phyloP scores from a whole-genome alignment of 148 eudicot genomes.

The Agrostemma githago region DNA sequence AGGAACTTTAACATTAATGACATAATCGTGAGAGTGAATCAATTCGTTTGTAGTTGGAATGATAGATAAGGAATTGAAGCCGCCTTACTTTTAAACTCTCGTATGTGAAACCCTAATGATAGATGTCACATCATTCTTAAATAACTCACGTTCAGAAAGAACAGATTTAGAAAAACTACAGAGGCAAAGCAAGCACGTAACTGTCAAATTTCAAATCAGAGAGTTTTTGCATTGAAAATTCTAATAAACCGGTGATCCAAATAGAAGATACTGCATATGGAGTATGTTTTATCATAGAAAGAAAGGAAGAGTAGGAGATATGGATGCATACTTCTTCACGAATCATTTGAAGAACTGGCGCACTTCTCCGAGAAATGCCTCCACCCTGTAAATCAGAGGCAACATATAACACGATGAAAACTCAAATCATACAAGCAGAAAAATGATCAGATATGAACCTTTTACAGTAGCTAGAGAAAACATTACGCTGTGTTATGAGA shows the following conservation, averaged over 20 bases:
- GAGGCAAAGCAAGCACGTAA: neutral
- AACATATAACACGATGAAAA: slow-evolving; percentile 13
- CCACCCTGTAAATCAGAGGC: slow-evolving; percentile 52
- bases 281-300: neutral
- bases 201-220: neutral
- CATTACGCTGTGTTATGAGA: neutral
- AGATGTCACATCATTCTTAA: neutral
- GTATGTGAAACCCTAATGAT: neutral
- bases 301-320: neutral
- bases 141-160: neutral
- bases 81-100: neutral
- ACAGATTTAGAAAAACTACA: neutral
- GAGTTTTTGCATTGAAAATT: neutral
- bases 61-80: neutral
- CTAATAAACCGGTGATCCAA: neutral
- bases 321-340: slow-evolving; percentile 80
- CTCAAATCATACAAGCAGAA: neutral
- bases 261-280: neutral
- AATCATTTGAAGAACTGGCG: slow-evolving; percentile 71
- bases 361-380: slow-evolving; percentile 89
- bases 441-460: neutral
- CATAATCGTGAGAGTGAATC: neutral
- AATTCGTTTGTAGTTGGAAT: neutral
- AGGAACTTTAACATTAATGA: neutral
- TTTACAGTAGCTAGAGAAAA: neutral